phyloP scores from a whole-genome alignment of 2,329 filamentous ascomycete species.

The Penicillium sp. region DNA sequence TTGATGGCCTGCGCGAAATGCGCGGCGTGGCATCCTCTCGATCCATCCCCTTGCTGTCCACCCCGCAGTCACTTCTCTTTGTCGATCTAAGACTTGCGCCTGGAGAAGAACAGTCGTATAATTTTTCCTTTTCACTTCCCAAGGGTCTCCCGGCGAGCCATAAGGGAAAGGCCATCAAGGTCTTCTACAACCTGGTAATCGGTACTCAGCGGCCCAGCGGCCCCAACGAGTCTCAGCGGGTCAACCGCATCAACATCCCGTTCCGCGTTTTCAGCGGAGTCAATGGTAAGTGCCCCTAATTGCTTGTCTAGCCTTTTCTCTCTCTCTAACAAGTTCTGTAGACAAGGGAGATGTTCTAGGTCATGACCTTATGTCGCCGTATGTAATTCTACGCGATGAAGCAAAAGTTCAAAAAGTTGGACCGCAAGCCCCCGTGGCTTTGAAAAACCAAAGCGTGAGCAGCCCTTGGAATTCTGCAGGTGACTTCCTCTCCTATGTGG shows the following conservation, averaged over 20 bases:
- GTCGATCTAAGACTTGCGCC: slow-evolving; percentile 87
- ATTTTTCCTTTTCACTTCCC: slow-evolving; percentile 84
- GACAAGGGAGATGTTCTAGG: slow-evolving; percentile 82
- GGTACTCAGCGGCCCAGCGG: slow-evolving; percentile 86
- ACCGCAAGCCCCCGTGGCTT: slow-evolving; percentile 36
- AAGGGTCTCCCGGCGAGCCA: slow-evolving; percentile 89
- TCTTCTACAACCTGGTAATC: slow-evolving; percentile 86
- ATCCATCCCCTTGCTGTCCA: slow-evolving; percentile 88
- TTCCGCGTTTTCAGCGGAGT: slow-evolving; percentile 94
- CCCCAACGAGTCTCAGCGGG: slow-evolving; percentile 74
- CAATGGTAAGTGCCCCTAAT: slow-evolving; percentile 59
- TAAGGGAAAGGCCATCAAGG: slow-evolving; percentile 90
- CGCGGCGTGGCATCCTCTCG: slow-evolving; percentile 83
- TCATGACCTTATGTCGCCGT: slow-evolving; percentile 92
- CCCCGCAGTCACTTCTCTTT: slow-evolving; percentile 92
- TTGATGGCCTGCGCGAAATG: slow-evolving; percentile 96
- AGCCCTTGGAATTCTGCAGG: slow-evolving; percentile 54
- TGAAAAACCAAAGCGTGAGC: slow-evolving; percentile 46
- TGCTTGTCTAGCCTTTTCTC: background rate
- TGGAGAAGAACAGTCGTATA: slow-evolving; percentile 85
- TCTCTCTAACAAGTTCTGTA: slow-evolving; percentile 34
- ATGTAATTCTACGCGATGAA: slow-evolving; percentile 84
- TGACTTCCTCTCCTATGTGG: slow-evolving; percentile 77
- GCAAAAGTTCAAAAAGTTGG: slow-evolving; percentile 67
- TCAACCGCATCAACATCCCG: slow-evolving; percentile 88